These are phyloP conservation scores for Edhazardia aedis DNA, from an alignment of 371 early-diverging fungal genomes.

Conservation along the genomic window DNA sequence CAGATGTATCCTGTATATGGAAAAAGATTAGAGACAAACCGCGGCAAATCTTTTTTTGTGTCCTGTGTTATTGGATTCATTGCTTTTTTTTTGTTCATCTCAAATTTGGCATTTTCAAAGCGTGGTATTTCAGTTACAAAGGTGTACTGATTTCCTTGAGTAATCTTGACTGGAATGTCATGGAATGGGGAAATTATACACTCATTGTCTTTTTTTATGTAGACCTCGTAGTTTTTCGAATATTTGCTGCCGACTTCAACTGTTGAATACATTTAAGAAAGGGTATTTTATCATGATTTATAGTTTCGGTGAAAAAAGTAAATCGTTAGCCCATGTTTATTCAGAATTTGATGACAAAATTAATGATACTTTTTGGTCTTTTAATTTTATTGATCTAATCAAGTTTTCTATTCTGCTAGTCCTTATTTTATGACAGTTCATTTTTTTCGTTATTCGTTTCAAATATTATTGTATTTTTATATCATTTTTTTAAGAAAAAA, in stretches of 20 bases:
- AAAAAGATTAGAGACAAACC: conserved; percentile 91
- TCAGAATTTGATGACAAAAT: too few relatives aligned
- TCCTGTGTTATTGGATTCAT: conserved; percentile 96
- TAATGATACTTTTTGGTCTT: too few relatives aligned
- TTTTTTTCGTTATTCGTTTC: too few relatives aligned
- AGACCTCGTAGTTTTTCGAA: neutral
- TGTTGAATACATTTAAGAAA: neutral
- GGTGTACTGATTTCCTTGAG: conserved; percentile 57
- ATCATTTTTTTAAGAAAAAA: too few relatives aligned
- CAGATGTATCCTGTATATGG: conserved; percentile 98
- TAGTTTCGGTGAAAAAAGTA: too few relatives aligned
- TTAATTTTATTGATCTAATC: too few relatives aligned
- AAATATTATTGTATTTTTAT: too few relatives aligned
- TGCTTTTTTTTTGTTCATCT: conserved; percentile 49
- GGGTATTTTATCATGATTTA: too few relatives aligned
- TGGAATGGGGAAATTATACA: conserved; percentile 72
- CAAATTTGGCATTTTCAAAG: conserved; percentile 95
- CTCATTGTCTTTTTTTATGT: neutral
- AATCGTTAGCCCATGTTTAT: too few relatives aligned
- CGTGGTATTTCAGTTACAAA: conserved; percentile 94
- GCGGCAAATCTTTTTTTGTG: conserved; percentile 81
- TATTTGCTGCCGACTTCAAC: neutral
- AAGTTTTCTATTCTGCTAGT: too few relatives aligned
- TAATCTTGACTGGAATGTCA: conserved; percentile 80
- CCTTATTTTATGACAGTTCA: too few relatives aligned